Conservation (phyloP, 2,329 filamentous ascomycete genomes). For the Cyclaneusma minus region DNA sequence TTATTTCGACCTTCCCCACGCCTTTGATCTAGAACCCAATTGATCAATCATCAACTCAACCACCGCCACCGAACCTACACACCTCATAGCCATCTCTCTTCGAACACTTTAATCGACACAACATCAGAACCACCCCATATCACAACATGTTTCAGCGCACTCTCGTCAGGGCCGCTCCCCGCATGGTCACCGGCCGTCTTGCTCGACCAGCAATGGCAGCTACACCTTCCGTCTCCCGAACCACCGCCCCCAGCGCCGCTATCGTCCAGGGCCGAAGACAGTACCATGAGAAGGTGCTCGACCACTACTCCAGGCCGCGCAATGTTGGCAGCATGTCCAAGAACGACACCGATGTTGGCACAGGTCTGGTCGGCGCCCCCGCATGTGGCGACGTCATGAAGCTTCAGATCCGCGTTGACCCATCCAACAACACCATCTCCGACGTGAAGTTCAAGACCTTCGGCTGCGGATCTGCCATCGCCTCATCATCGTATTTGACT, state of each 20-base stretch:
- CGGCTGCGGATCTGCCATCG: conserved; percentile 87
- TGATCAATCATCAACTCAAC: too few species aligned
- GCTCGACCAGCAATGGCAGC: conserved; percentile 12
- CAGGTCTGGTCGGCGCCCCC: conserved; percentile 80
- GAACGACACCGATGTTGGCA: conserved; percentile 69
- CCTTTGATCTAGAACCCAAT: too few species aligned
- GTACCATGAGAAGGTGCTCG: conserved; percentile 37
- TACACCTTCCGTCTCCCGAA: conserved; percentile 9
- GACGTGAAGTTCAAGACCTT: conserved; percentile 99
- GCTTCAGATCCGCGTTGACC: conserved; percentile 84
- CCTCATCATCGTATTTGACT: conserved; percentile 85
- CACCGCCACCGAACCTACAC: too few species aligned
- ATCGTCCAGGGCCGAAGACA: conserved; percentile 11
- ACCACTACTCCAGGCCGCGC: conserved; percentile 68
- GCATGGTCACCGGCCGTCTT: conserved; percentile 14
- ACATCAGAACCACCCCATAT: conserved; percentile 1
- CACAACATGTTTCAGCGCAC: conserved; percentile 17
- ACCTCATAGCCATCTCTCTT: too few species aligned
- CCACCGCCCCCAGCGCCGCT: conserved; percentile 11
- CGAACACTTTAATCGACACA: not conserved
- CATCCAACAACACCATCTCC: conserved; percentile 71
- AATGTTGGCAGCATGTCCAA: conserved; percentile 72
- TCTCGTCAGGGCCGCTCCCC: conserved; percentile 14
- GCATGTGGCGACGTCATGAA: conserved; percentile 92
- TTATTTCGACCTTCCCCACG: too few species aligned